phyloP scores from a whole-genome alignment of 2,329 filamentous ascomycete species.

The Pseudogymnoascus sp. region DNA sequence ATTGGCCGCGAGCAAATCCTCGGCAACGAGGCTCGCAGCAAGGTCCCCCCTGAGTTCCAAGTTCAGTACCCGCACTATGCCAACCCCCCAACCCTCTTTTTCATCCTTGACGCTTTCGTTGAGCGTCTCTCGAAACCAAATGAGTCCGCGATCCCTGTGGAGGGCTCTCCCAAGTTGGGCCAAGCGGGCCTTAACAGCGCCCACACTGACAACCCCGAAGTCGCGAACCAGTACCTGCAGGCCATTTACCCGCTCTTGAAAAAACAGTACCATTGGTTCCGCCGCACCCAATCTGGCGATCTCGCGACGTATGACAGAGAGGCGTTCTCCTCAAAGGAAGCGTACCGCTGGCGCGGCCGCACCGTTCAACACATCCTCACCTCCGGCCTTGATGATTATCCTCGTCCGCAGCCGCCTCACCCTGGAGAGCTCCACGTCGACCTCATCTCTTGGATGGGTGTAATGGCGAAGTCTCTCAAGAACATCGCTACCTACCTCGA shows the following conservation, averaged over 20 bases:
- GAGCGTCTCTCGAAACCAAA: slow-evolving; percentile 55
- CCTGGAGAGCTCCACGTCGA: slow-evolving; percentile 94
- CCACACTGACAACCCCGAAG: slow-evolving; percentile 57
- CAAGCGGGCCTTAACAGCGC: slow-evolving; percentile 48
- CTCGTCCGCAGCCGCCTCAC: slow-evolving; percentile 84
- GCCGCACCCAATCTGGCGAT: slow-evolving; percentile 81
- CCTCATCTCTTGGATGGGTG: slow-evolving; percentile 92
- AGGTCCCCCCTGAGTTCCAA: slow-evolving; percentile 88
- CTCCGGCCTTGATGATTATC: slow-evolving; percentile 93
- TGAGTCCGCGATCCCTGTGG: slow-evolving; percentile 38
- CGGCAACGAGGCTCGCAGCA: slow-evolving; percentile 82
- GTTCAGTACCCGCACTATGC: slow-evolving; percentile 95
- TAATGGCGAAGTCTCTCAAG: slow-evolving; percentile 81
- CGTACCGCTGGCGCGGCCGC: slow-evolving; percentile 89
- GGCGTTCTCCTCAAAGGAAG: slow-evolving; percentile 82
- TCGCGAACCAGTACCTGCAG: slow-evolving; percentile 62
- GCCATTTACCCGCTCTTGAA: slow-evolving; percentile 79
- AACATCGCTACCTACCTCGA: slow-evolving; percentile 71
- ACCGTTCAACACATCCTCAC: slow-evolving; percentile 81
- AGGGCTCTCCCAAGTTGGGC: slow-evolving; percentile 36
- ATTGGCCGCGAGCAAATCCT: slow-evolving; percentile 95
- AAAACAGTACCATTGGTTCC: slow-evolving; percentile 91
- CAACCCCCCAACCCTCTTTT: slow-evolving; percentile 90
- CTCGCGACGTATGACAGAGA: slow-evolving; percentile 85
- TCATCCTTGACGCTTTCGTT: slow-evolving; percentile 77